Percentiles rank a stretch among this genome's conserved stretches.
Evolutionary conservation across 129 eudicot species (phyloP).

Genomic region (Tanacetum coccineum): DNA sequence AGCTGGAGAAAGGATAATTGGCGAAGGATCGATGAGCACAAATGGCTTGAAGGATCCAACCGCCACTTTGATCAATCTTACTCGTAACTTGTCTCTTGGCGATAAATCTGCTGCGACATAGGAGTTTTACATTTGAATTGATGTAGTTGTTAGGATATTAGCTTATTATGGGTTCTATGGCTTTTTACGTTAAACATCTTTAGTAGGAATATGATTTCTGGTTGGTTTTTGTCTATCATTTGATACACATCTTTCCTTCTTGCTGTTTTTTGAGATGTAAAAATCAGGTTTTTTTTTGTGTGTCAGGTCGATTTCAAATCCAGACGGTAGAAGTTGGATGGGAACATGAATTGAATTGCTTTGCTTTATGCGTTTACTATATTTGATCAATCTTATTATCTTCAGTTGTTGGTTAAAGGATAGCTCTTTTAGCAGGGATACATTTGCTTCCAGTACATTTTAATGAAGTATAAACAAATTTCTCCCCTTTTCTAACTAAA

Average conservation of each 20-base stretch:
- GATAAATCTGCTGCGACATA: constrained; percentile 25
- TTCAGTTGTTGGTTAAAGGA: background rate
- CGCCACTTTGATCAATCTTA: constrained; percentile 39
- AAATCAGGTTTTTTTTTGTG: constrained; percentile 29
- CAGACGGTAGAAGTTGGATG: background rate
- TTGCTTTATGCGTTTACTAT: background rate
- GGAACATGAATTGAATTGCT: background rate
- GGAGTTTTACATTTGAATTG: background rate
- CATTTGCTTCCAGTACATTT: too few relatives aligned
- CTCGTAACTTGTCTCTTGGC: constrained; percentile 53
- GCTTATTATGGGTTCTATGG: background rate
- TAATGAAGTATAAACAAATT: too few relatives aligned
- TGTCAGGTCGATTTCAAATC: background rate
- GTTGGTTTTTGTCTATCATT: background rate
- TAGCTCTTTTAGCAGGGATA: background rate
- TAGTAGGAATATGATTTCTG: constrained; percentile 1
- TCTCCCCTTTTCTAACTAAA: too few relatives aligned
- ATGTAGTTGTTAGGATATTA: constrained; percentile 25
- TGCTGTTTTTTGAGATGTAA: constrained; percentile 29
- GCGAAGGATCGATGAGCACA: constrained; percentile 25
- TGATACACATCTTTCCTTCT: background rate
- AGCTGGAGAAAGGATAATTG: constrained; percentile 34
- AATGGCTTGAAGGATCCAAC: constrained; percentile 31
- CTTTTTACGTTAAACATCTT: background rate
- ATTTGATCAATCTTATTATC: background rate